Evolutionary conservation across 345 rosid genomes (phyloP), one percentile per base, ranked within the genome.

Genomic region (Arabis hirsuta): DNA sequence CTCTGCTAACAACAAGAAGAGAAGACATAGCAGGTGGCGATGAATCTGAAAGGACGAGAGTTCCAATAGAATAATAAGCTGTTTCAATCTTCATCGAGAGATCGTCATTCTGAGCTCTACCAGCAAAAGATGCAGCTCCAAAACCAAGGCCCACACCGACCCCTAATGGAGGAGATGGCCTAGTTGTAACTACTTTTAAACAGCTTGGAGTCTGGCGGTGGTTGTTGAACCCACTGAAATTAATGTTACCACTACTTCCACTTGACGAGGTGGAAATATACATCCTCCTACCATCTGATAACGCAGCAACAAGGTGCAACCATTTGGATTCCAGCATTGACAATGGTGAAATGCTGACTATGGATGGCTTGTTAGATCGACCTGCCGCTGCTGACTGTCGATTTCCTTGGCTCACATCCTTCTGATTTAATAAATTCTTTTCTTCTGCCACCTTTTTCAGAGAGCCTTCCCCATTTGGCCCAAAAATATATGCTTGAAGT

Each of bases 281-380:
- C 96, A 95, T 80, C 80, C 99, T 88, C 76, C 96, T 90, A 58
- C 99, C 99, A 86, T 95, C 99, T 12, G 98, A 95, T 79, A 95
- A 77, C 71, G 87, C 81, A 55, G 86, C 97, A 81, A 95, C 94
- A 55, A 95, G 88, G 79, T 95, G 99, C 83, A 95, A 78, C 78
- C 88, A 87, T 86, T 95, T 95, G 12, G 99, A 95, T 78, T 95
- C 99, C 76, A 91, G 65, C 14, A 83, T 84, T 59, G 97, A 90
- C 71, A 92, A 74, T 55, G 98, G 98, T 42, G 97, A 82, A 65
- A 95, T 90, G 74, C 84, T 84, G 69, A 88, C 97, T 65, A 95
- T 85, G 29, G 98, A 84, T 73, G 94, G 94, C 80, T 88, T 90
- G 72, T 76, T 77, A 60, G 88, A 80, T 81, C 90, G 86, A 73